Conservation (phyloP, 108 stramenopile genomes). For the Stephanodiscus minutulus region DNA sequence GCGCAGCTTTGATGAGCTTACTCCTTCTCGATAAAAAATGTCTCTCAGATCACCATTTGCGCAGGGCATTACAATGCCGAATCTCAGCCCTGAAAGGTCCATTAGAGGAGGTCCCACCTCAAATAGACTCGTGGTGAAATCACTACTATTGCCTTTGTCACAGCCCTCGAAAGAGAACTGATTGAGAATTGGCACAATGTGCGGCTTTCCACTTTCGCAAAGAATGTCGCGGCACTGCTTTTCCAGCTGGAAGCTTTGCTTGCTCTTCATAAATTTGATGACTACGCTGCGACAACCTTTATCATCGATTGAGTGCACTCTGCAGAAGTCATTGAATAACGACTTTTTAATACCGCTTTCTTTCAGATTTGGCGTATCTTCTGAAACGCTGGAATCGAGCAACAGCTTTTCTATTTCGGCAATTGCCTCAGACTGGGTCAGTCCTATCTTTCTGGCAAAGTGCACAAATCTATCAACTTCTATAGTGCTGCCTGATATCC, state of each 20-base stretch:
- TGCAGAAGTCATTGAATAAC: constrained; percentile 45
- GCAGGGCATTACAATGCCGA: constrained; percentile 68
- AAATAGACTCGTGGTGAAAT: constrained; percentile 40
- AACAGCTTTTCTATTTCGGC: constrained; percentile 26
- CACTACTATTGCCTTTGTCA: constrained; percentile 48
- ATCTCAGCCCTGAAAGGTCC: constrained; percentile 47
- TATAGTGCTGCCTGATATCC: constrained; percentile 16
- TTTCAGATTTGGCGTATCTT: constrained; percentile 21
- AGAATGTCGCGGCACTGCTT: constrained; percentile 51
- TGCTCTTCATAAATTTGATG: constrained; percentile 66
- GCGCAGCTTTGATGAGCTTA: constrained; percentile 19
- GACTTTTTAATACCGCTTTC: constrained; percentile 28
- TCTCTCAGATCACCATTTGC: constrained; percentile 61
- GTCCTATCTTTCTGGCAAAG: constrained; percentile 35
- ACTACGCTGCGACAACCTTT: constrained; percentile 45
- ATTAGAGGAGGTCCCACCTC: constrained; percentile 3
- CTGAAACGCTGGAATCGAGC: constrained; percentile 9
- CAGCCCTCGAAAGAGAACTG: constrained; percentile 29
- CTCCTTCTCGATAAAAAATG: constrained; percentile 34
- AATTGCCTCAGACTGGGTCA: constrained; percentile 17
- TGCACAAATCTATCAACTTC: constrained; percentile 29
- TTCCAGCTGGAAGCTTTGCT: constrained; percentile 59
- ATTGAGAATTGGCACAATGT: constrained; percentile 44
- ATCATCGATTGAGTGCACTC: constrained; percentile 24
- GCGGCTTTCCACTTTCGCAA: constrained; percentile 21